Evolutionary conservation across 768 basidiomycete species (phyloP).

Genomic region (Pulveroboletus sp.): DNA sequence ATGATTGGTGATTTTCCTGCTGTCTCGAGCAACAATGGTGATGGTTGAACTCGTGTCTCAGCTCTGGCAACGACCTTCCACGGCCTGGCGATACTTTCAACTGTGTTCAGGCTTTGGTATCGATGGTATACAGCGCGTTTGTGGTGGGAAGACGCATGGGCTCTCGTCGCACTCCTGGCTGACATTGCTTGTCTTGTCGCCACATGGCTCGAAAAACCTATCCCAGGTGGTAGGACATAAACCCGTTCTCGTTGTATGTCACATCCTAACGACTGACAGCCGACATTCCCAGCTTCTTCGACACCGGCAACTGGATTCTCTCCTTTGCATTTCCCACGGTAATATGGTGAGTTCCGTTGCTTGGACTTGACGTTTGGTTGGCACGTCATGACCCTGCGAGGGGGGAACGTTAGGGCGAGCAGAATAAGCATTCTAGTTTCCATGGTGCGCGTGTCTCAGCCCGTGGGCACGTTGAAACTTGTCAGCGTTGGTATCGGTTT

Average conservation of each 20-base stretch:
- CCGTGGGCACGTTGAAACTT: neutral
- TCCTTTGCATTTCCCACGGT: neutral
- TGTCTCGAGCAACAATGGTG: neutral
- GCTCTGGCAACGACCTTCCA: conserved; percentile 1
- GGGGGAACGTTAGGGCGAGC: neutral
- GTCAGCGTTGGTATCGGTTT: neutral
- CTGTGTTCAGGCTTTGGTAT: neutral
- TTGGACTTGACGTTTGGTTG: neutral
- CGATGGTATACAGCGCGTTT: neutral
- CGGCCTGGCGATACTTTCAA: conserved; percentile 1
- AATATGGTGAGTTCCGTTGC: neutral
- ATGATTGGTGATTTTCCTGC: neutral
- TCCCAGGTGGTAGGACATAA: neutral
- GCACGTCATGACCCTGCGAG: neutral
- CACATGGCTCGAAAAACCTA: neutral
- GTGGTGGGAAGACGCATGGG: neutral
- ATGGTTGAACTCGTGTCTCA: neutral
- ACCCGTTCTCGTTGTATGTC: neutral
- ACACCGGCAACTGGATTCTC: neutral
- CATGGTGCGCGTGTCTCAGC: neutral
- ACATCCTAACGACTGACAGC: neutral
- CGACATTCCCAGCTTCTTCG: neutral
- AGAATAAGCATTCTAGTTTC: neutral
- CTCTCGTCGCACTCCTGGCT: neutral
- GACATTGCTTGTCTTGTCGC: neutral